Conservation (phyloP, 176 grass and related monocot species). For the barley (Hordeum vulgare) region MorexV3_pseudomolecules_assembly NC_058521.1:66637216-66637715, state of each 20-base stretch:
- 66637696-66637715: no score
- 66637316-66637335: neutral
- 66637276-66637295: neutral
- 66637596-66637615: neutral
- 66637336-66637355: neutral
- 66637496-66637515: constrained; percentile 9
- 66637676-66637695: no score
- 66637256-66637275: neutral
- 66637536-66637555: neutral
- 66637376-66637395: neutral
- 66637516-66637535: neutral
- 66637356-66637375: neutral
- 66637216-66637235: constrained; percentile 35
- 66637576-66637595: constrained; percentile 28
- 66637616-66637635: neutral
- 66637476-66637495: neutral
- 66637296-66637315: neutral
- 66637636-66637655: neutral
- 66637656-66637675: no score
- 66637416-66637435: constrained; percentile 2
- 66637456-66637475: constrained; percentile 10
- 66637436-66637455: neutral
- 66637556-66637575: constrained; percentile 7
- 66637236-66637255: neutral
- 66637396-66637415: neutral